phyloP scores from a whole-genome alignment of 192 early-diverging fungal genomes.

The Coemansia biformis region DNA sequence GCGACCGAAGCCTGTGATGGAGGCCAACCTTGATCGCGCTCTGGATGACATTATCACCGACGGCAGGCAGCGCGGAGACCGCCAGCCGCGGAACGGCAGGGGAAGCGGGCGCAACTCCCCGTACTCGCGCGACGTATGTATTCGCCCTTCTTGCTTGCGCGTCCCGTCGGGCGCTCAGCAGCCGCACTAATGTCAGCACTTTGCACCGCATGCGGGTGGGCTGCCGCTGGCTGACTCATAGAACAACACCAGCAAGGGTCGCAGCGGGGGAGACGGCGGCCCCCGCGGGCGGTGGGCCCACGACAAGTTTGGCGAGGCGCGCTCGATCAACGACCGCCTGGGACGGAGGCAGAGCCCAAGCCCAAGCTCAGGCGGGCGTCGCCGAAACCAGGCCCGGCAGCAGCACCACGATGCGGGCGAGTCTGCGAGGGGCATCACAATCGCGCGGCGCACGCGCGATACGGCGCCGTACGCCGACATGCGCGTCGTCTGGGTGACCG shows the following conservation, averaged over 20 bases:
- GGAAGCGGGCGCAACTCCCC: slow-evolving; percentile 4
- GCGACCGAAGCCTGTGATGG: slow-evolving; percentile 5
- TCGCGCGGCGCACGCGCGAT: slow-evolving; percentile 24
- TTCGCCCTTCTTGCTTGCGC: too few species aligned
- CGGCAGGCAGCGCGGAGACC: background rate
- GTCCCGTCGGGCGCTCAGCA: too few species aligned
- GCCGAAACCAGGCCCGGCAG: slow-evolving; percentile 1
- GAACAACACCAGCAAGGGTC: too few species aligned
- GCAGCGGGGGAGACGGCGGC: too few species aligned
- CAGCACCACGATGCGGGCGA: background rate
- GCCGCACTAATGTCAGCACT: too few species aligned
- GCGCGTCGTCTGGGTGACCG: slow-evolving; percentile 30
- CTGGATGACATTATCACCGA: slow-evolving; percentile 42
- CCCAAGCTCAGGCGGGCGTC: background rate
- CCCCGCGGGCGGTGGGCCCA: background rate
- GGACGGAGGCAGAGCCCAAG: slow-evolving; percentile 5
- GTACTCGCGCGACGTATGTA: slow-evolving; percentile 9
- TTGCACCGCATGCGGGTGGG: too few species aligned
- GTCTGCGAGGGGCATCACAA: slow-evolving; percentile 16
- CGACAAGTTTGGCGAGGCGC: slow-evolving; percentile 6
- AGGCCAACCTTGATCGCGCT: slow-evolving; percentile 25
- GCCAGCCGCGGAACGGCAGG: background rate
- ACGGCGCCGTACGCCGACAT: slow-evolving; percentile 26
- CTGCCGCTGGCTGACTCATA: too few species aligned
- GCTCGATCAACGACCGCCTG: slow-evolving; percentile 33